These are phyloP conservation scores for Panaeolus papilionaceus DNA, from an alignment of 768 basidiomycete genomes.

Conservation along the genomic window DNA sequence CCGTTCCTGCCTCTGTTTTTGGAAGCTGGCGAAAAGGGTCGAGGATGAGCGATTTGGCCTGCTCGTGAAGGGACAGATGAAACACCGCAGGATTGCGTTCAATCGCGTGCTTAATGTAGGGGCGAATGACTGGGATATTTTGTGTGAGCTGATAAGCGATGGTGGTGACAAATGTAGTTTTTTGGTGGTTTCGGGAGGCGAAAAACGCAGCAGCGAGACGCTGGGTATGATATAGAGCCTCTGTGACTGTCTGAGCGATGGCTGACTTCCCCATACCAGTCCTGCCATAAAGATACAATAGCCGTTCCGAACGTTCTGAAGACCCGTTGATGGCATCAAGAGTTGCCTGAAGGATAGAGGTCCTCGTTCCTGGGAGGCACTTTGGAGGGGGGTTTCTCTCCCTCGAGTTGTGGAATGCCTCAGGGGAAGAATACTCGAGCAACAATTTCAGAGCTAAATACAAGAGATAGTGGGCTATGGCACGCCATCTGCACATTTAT, in stretches of 20 bases:
- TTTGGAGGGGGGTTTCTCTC: background rate
- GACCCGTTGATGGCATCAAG: background rate
- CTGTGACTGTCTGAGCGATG: background rate
- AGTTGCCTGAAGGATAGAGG: background rate
- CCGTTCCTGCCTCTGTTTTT: background rate
- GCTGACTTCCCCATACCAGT: background rate
- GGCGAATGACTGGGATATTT: background rate
- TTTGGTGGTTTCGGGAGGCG: background rate
- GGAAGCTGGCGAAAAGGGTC: background rate
- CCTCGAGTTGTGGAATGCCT: background rate
- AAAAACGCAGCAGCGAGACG: background rate
- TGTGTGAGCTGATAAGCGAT: conserved; percentile 12
- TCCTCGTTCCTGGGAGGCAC: background rate
- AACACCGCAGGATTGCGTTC: background rate
- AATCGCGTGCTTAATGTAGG: background rate
- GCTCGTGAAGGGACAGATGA: background rate
- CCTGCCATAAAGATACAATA: background rate
- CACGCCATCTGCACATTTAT: too few species aligned
- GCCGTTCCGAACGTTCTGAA: background rate
- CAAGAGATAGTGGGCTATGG: background rate
- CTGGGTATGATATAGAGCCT: background rate
- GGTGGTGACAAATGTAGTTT: background rate
- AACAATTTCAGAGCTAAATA: background rate
- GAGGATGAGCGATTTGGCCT: background rate
- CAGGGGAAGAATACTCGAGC: background rate